These are phyloP conservation scores for Leccinum fallax DNA, from an alignment of 1,284 basidiomycete genomes.

Conservation along the genomic window DNA sequence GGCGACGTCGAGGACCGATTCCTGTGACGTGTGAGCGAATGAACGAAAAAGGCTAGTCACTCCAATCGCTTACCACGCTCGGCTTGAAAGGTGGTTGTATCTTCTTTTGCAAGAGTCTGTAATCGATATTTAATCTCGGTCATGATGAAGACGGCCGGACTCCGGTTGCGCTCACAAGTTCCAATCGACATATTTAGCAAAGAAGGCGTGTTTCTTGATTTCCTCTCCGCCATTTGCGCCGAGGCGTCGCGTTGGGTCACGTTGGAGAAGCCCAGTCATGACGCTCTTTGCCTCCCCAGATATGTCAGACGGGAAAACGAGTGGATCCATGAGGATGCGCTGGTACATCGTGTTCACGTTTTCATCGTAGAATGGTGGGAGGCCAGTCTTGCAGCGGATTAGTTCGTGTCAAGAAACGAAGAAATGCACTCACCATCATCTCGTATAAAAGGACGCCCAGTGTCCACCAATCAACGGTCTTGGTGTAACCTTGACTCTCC, in stretches of 20 bases:
- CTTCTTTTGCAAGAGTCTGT: conserved; percentile 87
- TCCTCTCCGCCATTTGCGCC: conserved; percentile 94
- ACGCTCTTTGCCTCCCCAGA: conserved; percentile 87
- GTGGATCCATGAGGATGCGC: conserved; percentile 92
- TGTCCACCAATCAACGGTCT: conserved; percentile 99
- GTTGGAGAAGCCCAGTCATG: conserved; percentile 85
- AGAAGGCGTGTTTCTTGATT: conserved; percentile 97
- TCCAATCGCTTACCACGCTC: conserved; percentile 69
- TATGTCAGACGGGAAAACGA: conserved; percentile 93
- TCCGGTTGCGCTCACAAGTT: conserved; percentile 48
- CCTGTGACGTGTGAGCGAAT: conserved; percentile 41
- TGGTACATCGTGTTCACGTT: conserved; percentile 99
- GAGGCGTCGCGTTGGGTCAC: conserved; percentile 85
- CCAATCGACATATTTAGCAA: conserved; percentile 94
- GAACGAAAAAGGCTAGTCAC: not conserved
- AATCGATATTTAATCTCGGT: conserved; percentile 11
- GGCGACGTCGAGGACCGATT: conserved; percentile 80
- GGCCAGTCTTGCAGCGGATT: conserved; percentile 66
- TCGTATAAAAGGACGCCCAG: conserved; percentile 97
- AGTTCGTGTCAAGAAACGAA: not conserved
- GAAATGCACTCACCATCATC: conserved; percentile 76
- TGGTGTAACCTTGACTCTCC: conserved; percentile 97
- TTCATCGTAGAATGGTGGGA: conserved; percentile 98
- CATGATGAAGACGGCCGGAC: not conserved
- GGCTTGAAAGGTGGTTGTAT: conserved; percentile 99